Conservation (phyloP, 2,329 filamentous ascomycete species). For the Aspergillus eucalypticola region DNA sequence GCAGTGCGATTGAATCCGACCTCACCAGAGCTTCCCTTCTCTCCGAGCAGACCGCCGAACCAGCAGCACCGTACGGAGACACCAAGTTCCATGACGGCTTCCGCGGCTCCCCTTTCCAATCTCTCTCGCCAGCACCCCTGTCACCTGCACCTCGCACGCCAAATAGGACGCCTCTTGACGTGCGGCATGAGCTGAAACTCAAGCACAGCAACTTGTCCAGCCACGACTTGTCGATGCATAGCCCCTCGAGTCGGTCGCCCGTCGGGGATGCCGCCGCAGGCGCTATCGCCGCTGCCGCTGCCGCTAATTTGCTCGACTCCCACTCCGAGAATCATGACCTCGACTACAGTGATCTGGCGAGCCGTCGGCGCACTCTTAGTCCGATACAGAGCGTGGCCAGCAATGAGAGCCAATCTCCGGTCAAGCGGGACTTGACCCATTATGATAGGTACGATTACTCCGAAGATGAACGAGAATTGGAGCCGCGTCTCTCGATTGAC, state of each 20-base stretch:
- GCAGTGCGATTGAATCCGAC: constrained; percentile 84
- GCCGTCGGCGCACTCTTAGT: constrained; percentile 70
- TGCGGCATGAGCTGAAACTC: constrained; percentile 62
- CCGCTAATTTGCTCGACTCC: constrained; percentile 37
- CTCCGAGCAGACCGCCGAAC: constrained; percentile 74
- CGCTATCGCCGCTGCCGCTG: constrained; percentile 43
- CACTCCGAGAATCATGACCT: constrained; percentile 54
- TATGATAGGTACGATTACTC: constrained; percentile 57
- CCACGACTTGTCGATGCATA: constrained; percentile 52
- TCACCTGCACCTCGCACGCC: constrained; percentile 66
- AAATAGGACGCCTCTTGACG: constrained; percentile 50
- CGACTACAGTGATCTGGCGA: constrained; percentile 57
- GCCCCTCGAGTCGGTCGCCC: constrained; percentile 37
- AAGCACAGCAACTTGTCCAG: constrained; percentile 62
- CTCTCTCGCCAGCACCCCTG: constrained; percentile 58
- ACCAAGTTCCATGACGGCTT: constrained; percentile 64
- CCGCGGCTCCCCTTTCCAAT: constrained; percentile 55
- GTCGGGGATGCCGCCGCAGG: constrained; percentile 37
- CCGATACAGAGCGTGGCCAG: constrained; percentile 92
- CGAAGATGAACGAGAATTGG: constrained; percentile 60
- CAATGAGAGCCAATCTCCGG: constrained; percentile 70
- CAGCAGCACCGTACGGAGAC: constrained; percentile 66
- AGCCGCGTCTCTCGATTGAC: constrained; percentile 55
- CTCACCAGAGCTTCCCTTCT: constrained; percentile 84
- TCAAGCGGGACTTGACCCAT: constrained; percentile 59